Evolutionary conservation across 2,329 filamentous ascomycete genomes (phyloP).

Genomic region (Trichoderma sp.): DNA sequence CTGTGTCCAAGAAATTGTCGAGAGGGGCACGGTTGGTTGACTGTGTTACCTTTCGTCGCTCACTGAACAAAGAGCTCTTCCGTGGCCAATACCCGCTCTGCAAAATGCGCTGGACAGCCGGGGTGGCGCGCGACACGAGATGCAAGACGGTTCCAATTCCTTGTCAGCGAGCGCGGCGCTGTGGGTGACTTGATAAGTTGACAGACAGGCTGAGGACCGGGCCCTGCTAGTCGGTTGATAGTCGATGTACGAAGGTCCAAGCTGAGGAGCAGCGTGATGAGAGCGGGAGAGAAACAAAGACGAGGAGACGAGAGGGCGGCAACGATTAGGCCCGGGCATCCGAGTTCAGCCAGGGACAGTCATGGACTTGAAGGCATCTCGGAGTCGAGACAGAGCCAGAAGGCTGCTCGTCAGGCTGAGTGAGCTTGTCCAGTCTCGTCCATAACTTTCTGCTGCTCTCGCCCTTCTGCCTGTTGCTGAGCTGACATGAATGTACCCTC

Average conservation of each 20-base stretch:
- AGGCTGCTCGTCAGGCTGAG: conserved; percentile 21
- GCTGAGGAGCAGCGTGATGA: too few relatives aligned
- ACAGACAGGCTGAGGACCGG: neutral
- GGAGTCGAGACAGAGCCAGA: neutral
- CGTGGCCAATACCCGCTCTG: conserved; percentile 5
- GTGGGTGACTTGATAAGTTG: conserved; percentile 1
- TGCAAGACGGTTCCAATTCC: conserved; percentile 11
- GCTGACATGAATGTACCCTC: neutral
- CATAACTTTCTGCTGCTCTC: neutral
- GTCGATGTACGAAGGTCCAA: neutral
- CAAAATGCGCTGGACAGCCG: neutral
- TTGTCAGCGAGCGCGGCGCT: neutral
- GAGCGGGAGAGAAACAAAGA: too few relatives aligned
- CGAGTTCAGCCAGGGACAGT: neutral
- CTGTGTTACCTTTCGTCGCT: neutral
- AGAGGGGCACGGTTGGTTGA: neutral
- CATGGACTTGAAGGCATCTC: neutral
- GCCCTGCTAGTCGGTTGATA: neutral
- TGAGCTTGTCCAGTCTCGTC: conserved; percentile 13
- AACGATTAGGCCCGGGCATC: neutral
- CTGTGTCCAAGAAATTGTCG: neutral
- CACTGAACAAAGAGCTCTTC: neutral
- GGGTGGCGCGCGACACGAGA: conserved; percentile 11
- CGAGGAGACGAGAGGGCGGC: neutral
- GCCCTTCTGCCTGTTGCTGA: conserved; percentile 1